Base-by-base conservation (phyloP, 2,329 filamentous ascomycete species). In the Stemphylium lycopersici region DNA sequence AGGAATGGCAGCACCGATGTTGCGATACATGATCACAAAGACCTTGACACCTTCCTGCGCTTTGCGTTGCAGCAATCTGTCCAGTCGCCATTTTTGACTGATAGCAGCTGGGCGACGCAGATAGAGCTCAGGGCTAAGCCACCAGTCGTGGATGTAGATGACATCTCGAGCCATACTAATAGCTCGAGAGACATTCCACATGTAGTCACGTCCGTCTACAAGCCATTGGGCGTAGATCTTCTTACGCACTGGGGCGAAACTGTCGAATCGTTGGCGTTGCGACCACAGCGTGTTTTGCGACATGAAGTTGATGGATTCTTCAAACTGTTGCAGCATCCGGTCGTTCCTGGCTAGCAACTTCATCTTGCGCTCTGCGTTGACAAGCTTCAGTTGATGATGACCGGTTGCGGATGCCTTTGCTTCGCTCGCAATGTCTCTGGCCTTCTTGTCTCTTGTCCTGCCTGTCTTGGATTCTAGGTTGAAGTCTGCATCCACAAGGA, bases 121-220 rank as follows among this genome's bases (percentile, higher is more conserved):
- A 78, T 99, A 99, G 39, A 99, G 79, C 76, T 99, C 93, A 1
- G 95, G 95, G 65, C 91, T 97, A 36, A 99, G 79, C 95, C 95
- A 99, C 95, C 95, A 99, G 75, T 98, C 95, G 73, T 99, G 95
- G 59, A 99, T 98, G 76, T 98, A 98, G 65, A 99, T 93, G 58
- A 98, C 93, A 78, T 98, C 95, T 68, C 91, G 91, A 7, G 95
- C 95, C 87, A 97, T 96, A 72, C 91, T 95, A 68, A 99, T 96
- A 11, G 95, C 95, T 61, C 93, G 86, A 10, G 93, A 98, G 6
- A 98, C 92, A 73, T 97, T 96, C 95, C 95, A 99, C 93, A 98
- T 98, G 80, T 98, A 96, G 73, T 99, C 95, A 63, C 95, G 87
- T 13, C 91, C 95, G 76, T 99, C 95, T 0, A 99, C 93, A 7